Evolutionary conservation across 2,329 filamentous ascomycete species (phyloP).

Genomic region (Sordariomycetes sp.): DNA sequence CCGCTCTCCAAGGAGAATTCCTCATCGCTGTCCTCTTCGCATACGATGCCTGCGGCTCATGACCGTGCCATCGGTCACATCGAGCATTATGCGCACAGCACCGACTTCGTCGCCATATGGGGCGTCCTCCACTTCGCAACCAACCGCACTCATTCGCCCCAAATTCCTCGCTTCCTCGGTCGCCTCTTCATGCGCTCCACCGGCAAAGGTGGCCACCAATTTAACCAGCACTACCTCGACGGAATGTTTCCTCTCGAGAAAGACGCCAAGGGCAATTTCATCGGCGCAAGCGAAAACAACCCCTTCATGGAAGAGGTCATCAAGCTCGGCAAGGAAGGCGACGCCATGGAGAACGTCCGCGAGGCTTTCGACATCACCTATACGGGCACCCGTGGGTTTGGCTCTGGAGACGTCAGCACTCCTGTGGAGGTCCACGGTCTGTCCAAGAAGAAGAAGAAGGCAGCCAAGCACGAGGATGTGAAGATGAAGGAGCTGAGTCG

Average conservation of each 20-base stretch:
- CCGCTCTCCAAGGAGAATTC: constrained; percentile 10
- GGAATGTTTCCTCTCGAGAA: constrained; percentile 47
- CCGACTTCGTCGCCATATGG: constrained; percentile 66
- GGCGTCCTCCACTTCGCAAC: constrained; percentile 62
- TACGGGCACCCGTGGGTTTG: constrained; percentile 28
- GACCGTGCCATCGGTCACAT: constrained; percentile 56
- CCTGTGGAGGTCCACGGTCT: constrained; percentile 29
- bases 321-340: constrained; percentile 31
- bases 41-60: constrained; percentile 26
- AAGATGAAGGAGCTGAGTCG: constrained; percentile 53
- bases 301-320: constrained; percentile 54
- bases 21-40: constrained; percentile 17
- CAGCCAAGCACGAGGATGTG: constrained; percentile 21
- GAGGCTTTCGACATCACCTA: constrained; percentile 40
- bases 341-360: constrained; percentile 30
- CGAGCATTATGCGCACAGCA: constrained; percentile 70
- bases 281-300: constrained; percentile 36
- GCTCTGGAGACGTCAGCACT: constrained; percentile 20
- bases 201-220: constrained; percentile 44
- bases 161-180: constrained; percentile 52
- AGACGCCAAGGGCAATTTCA: constrained; percentile 31
- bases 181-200: constrained; percentile 48
- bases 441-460: constrained; percentile 7
- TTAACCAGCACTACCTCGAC: constrained; percentile 53
- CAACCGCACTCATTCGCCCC: constrained; percentile 26